Evolutionary conservation across 495 filamentous ascomycete species (phyloP), one percentile per base, ranked within the genome.

Genomic region (Penicillium tannophilum): DNA sequence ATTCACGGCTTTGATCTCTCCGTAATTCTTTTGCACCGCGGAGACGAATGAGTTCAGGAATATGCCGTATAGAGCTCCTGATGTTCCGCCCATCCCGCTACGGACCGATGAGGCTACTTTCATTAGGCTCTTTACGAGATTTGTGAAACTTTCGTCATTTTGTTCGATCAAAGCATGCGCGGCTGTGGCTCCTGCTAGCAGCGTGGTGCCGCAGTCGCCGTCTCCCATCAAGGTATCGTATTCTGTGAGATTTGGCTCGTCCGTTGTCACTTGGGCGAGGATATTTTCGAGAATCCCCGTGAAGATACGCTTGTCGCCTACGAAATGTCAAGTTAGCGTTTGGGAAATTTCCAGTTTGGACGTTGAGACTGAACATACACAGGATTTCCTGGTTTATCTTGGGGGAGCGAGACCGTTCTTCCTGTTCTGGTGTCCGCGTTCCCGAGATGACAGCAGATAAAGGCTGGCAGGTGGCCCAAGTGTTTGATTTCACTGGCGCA

Each of bases 201-300:
- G 36, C 5, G 55, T 58, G 7, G 55, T 58, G 7, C 60, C 60
- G 23, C 60, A 62, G 45, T 62, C 60, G 11, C 60, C 60, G 23
- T 62, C 60, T 17, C 60, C 60, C 54, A 62, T 58, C 2, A 62
- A 35, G 17, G 52, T 62, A 26, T 62, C 60, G 31, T 57, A 58
- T 43, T 58, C 49, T 17, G 60, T 62, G 17, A 62, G 39, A 6
- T 48, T 58, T 44, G 60, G 60, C 33, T 62, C 60, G 8, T 51
- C 55, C 28, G 9, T 12, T 26, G 33, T 53, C 31, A 51, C 60
- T 30, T 54, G 51, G 10, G 24, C 2, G n/a, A 58, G 48, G 16
- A 58, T 58, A 2, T 43, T 51, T 3, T 44, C 8, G 11, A 58
- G 35, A 24, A 58, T 39, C 10, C 23, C 17, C 0, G n/a, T 30